These are phyloP conservation scores for Apiotrichum sp. DNA, from an alignment of 1,284 basidiomycete species.

Conservation along the genomic window DNA sequence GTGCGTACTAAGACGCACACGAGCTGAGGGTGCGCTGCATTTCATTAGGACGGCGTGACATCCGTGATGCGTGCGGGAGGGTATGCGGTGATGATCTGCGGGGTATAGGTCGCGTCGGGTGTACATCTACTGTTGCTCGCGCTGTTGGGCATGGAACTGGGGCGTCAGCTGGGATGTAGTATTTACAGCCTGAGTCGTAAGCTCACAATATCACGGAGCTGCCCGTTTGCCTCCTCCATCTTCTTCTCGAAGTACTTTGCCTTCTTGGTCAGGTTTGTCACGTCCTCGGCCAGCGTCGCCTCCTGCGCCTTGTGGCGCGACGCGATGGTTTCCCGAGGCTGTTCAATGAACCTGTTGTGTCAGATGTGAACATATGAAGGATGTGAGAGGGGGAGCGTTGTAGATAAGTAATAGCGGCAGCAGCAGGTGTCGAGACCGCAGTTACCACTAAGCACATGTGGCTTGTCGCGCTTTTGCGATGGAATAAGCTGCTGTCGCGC, in stretches of 20 bases:
- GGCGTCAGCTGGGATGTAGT: slow-evolving; percentile 3
- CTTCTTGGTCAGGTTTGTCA: slow-evolving; percentile 65
- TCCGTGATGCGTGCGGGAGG: background rate
- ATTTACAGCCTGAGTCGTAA: background rate
- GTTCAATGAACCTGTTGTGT: slow-evolving; percentile 72
- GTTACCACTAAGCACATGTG: too few species aligned
- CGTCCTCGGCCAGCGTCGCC: slow-evolving; percentile 73
- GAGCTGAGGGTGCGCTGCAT: background rate
- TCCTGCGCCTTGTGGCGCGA: slow-evolving; percentile 65
- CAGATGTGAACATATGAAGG: background rate
- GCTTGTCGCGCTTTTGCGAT: too few species aligned
- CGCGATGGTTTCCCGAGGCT: slow-evolving; percentile 74
- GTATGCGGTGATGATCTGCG: slow-evolving; percentile 1
- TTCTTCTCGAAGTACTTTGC: slow-evolving; percentile 84
- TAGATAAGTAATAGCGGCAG: too few species aligned
- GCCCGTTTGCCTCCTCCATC: slow-evolving; percentile 77
- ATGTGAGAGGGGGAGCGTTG: too few species aligned
- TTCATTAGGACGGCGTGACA: too few species aligned
- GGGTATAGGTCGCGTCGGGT: background rate
- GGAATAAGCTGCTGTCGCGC: too few species aligned
- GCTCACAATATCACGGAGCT: slow-evolving; percentile 74
- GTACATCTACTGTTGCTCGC: slow-evolving; percentile 11
- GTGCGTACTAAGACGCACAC: background rate
- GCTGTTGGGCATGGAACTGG: slow-evolving; percentile 44
- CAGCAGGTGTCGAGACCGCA: too few species aligned